These are phyloP conservation scores for Blastocystis hominis DNA, from an alignment of 352 stramenopile species.

Conservation along the genomic window DNA sequence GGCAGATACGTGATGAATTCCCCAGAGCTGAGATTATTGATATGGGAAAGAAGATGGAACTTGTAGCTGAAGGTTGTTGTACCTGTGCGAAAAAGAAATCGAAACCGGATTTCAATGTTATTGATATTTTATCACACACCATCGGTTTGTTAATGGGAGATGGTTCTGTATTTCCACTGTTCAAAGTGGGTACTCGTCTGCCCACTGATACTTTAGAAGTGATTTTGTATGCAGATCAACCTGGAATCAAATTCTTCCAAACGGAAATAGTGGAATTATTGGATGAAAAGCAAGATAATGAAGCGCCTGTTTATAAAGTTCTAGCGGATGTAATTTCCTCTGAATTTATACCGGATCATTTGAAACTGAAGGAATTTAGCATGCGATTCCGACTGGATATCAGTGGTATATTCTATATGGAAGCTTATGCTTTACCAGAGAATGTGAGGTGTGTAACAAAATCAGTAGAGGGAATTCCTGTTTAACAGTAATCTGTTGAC, in stretches of 20 bases:
- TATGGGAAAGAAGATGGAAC: background rate
- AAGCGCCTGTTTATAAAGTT: background rate
- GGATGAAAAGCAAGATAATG: background rate
- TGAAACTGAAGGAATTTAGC: background rate
- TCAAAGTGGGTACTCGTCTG: background rate
- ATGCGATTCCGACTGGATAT: background rate
- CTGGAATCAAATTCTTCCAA: background rate
- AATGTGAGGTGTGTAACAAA: background rate
- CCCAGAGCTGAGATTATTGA: conserved; percentile 83
- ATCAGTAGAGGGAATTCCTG: background rate
- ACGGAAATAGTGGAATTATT: background rate
- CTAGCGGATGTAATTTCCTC: background rate
- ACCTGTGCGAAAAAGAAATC: background rate
- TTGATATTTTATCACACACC: background rate
- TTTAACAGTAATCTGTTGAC: background rate
- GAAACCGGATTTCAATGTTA: background rate
- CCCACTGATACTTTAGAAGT: background rate
- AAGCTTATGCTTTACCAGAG: background rate
- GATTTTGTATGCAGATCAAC: no score
- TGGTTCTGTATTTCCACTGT: background rate
- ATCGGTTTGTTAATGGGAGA: background rate
- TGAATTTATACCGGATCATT: background rate
- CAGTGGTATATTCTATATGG: background rate
- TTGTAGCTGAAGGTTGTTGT: background rate
- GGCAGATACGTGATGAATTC: conserved; percentile 93